Conservation (phyloP, 2,329 filamentous ascomycete genomes). For the Botrytis deweyae region DNA sequence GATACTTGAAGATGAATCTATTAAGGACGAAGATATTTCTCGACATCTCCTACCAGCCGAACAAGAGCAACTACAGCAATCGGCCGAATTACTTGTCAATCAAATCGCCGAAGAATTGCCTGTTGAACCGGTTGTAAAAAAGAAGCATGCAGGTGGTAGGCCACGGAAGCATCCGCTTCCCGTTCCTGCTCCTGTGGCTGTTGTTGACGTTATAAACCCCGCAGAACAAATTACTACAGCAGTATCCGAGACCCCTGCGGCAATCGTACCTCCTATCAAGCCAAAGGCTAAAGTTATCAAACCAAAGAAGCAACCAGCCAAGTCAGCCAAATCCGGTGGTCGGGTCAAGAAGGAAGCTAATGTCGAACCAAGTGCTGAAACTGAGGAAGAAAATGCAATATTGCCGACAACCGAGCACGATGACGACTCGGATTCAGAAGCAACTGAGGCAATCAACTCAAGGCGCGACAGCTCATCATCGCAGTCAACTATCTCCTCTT, state of each 20-base stretch:
- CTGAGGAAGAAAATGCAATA: slow-evolving; percentile 28
- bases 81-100: slow-evolving; percentile 32
- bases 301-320: slow-evolving; percentile 24
- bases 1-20: slow-evolving; percentile 19
- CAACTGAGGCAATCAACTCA: slow-evolving; percentile 26
- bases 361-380: slow-evolving; percentile 16
- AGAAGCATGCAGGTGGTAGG: slow-evolving; percentile 29
- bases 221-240: slow-evolving; percentile 11
- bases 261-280: slow-evolving; percentile 20
- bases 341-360: slow-evolving; percentile 26
- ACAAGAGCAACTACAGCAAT: slow-evolving; percentile 33
- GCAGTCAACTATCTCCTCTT: slow-evolving; percentile 24
- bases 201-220: slow-evolving; percentile 11
- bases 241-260: not conserved
- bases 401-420: slow-evolving; percentile 34
- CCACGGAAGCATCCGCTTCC: slow-evolving; percentile 26
- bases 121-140: slow-evolving; percentile 24
- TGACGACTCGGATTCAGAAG: slow-evolving; percentile 25
- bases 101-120: slow-evolving; percentile 23
- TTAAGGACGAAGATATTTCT: slow-evolving; percentile 19
- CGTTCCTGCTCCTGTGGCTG: slow-evolving; percentile 12
- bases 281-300: slow-evolving; percentile 22
- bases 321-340: slow-evolving; percentile 23
- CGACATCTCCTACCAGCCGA: slow-evolving; percentile 30
- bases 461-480: slow-evolving; percentile 31